These are phyloP conservation scores for Conticribra weissflogii DNA, from an alignment of 108 stramenopile genomes.

Conservation along the genomic window DNA sequence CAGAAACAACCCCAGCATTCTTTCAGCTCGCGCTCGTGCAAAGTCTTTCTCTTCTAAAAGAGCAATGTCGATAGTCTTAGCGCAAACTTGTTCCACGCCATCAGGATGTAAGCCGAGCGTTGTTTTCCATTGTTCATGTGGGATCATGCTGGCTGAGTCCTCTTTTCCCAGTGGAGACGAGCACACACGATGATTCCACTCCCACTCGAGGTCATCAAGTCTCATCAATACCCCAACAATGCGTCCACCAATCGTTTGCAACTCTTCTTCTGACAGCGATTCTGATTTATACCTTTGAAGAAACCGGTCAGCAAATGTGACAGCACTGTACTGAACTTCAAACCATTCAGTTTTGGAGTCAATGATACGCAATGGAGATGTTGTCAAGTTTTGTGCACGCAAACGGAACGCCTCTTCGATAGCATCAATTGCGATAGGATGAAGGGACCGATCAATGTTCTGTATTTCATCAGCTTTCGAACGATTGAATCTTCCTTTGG, in stretches of 20 bases:
- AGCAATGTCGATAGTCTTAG: conserved; percentile 27
- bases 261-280: conserved; percentile 55
- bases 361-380: conserved; percentile 37
- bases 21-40: conserved; percentile 73
- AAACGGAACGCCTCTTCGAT: conserved; percentile 71
- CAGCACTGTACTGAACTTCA: conserved; percentile 43
- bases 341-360: conserved; percentile 46
- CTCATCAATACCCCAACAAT: conserved; percentile 82
- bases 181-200: conserved; percentile 53
- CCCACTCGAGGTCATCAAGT: conserved; percentile 66
- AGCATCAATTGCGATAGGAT: conserved; percentile 83
- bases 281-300: conserved; percentile 48
- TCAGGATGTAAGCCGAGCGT: conserved; percentile 69
- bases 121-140: conserved; percentile 61
- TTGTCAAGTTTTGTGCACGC: conserved; percentile 48
- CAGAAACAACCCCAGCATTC: conserved; percentile 76
- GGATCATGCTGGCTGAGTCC: conserved; percentile 27
- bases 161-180: conserved; percentile 23
- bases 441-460: conserved; percentile 64
- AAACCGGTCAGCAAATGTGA: conserved; percentile 60
- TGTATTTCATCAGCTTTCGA: not conserved
- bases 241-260: conserved; percentile 81
- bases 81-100: conserved; percentile 26
- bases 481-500: too few species aligned
- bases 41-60: conserved; percentile 52